Base-by-base conservation (phyloP, 768 basidiomycete species). In the Ramaria rubella region DNA sequence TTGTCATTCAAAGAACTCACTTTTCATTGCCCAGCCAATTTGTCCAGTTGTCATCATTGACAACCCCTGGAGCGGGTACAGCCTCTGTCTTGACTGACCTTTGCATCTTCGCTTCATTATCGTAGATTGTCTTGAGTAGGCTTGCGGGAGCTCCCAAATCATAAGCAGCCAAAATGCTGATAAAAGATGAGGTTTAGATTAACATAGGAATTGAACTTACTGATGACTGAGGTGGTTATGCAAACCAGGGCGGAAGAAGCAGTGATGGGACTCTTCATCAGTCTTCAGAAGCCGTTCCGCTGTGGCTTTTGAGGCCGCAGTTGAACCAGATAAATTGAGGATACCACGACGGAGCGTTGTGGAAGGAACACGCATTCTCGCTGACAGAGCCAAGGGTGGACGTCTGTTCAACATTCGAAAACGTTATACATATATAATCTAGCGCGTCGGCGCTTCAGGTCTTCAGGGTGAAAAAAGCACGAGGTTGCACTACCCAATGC, bases 171-270 rank as follows among this genome's bases (percentile, higher is more conserved):
- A 83, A 66, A 9, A 82, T 52, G 59, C 81, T 83, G 30, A 2
- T n/a, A 8, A 15, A 38, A 8, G 24, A n/a, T 57, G 2, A 51
- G 36, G 12, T n/a, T 19, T n/a, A 6, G 17, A 30, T n/a, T 42
- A 50, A 42, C 12, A 19, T 12, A 49, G 38, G 26, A 21, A 30
- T 9, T 12, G 24, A 8, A 61, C 77, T 66, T 50, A 82, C 81
- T 83, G 81, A 61, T 84, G 81, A 60, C 75, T 77, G 11, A 81
- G 65, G 64, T 84, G 82, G 63, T 82, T 82, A 61, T 84, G 81
- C 29, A 82, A 70, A 2, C 73, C 72, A 17, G 70, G 67, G 15
- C 72, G 66, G 61, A 74, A 81, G 62, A 74, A 77, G 62, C 80
- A 80, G 59, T 83, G 81, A 58, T 81, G 75, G 15, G 67, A 62